Percentiles rank a stretch among this genome's conserved stretches.
These are phyloP conservation scores for Colletotrichum simmondsii DNA, from an alignment of 2,329 filamentous ascomycete genomes.

Conservation along the genomic window DNA sequence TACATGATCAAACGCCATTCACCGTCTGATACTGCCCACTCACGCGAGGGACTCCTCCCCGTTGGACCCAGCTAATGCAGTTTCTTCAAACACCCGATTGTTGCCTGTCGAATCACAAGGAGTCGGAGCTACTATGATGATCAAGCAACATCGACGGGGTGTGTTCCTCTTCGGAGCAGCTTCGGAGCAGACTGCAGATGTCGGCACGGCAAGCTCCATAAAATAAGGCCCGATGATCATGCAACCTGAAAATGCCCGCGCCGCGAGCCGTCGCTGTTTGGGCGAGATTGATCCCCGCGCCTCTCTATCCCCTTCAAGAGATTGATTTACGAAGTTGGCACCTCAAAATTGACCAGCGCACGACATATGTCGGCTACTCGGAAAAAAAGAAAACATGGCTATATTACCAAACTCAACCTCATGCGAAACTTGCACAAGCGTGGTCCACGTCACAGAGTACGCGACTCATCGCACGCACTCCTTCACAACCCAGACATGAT, in stretches of 20 bases:
- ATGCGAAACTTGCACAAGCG: no score
- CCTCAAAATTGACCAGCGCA: no score
- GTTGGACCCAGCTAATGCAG: neutral
- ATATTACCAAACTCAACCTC: no score
- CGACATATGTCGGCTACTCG: no score
- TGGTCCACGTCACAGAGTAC: no score
- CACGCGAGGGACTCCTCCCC: neutral
- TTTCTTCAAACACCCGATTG: slow-evolving; percentile 4
- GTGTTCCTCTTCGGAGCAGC: slow-evolving; percentile 17
- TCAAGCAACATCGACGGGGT: slow-evolving; percentile 8
- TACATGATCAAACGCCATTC: neutral
- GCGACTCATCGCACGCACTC: no score
- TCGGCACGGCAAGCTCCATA: slow-evolving; percentile 25
- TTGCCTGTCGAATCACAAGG: slow-evolving; percentile 5
- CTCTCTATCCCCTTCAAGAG: neutral
- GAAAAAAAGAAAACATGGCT: no score
- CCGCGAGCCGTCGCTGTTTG: slow-evolving; percentile 6
- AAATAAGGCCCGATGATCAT: slow-evolving; percentile 31
- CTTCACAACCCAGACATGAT: no score
- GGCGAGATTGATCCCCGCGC: slow-evolving; percentile 16
- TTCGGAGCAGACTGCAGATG: slow-evolving; percentile 6
- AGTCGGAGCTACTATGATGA: slow-evolving; percentile 11
- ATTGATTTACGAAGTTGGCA: no score
- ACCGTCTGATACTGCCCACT: neutral
- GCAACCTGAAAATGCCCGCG: slow-evolving; percentile 19